These are phyloP conservation scores for Yamadazyma paraphyllophila DNA, from an alignment of 805 yeast species.

Conservation along the genomic window DNA sequence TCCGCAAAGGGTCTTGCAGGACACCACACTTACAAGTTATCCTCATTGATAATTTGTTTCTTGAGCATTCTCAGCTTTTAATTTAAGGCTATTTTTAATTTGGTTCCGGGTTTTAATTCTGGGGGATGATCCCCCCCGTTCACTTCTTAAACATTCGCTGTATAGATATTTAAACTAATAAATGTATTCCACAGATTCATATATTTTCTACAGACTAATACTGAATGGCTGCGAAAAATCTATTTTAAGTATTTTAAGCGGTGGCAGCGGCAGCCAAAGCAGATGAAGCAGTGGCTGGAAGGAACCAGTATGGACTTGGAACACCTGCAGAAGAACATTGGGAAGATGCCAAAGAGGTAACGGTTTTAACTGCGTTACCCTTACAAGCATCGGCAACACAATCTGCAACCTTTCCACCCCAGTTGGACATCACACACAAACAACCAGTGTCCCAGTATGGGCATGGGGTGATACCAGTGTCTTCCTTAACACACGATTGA, in stretches of 20 bases:
- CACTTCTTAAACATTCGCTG: no score
- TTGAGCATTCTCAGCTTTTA: neutral
- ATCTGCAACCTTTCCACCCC: slow-evolving; percentile 27
- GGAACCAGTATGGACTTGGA: slow-evolving; percentile 31
- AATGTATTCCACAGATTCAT: neutral
- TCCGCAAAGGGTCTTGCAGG: neutral
- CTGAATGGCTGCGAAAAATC: slow-evolving; percentile 1
- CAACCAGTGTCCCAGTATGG: slow-evolving; percentile 49
- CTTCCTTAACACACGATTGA: slow-evolving; percentile 27
- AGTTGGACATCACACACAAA: slow-evolving; percentile 40
- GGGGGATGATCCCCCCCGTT: no score
- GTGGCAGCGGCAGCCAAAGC: slow-evolving; percentile 26
- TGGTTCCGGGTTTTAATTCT: neutral
- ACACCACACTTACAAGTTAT: neutral
- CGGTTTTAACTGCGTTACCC: slow-evolving; percentile 28
- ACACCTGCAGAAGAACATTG: slow-evolving; percentile 27
- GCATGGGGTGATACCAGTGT: slow-evolving; percentile 38
- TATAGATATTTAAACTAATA: neutral
- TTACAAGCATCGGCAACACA: slow-evolving; percentile 39
- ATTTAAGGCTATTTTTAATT: neutral
- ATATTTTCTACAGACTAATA: neutral
- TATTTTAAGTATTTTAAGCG: neutral
- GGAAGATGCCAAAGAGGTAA: slow-evolving; percentile 25
- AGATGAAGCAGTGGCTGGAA: slow-evolving; percentile 21
- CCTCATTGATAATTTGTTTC: neutral